Base-by-base conservation (phyloP, 2,329 filamentous ascomycete species). In the Sclerotinia nivalis region DNA sequence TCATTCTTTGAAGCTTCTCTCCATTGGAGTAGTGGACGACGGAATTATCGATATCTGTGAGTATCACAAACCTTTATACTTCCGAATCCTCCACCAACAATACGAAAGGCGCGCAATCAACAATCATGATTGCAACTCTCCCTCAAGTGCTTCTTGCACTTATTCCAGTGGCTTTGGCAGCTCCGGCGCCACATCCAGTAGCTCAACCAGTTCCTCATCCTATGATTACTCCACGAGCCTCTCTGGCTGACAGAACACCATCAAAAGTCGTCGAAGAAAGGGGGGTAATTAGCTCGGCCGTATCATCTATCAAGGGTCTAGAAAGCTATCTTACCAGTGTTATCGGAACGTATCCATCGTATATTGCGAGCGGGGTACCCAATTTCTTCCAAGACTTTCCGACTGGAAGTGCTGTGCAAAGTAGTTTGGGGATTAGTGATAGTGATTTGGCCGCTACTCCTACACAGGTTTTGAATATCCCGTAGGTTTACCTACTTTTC, bases 401-500 rank as follows among this genome's bases (percentile, higher is more conserved):
- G 1, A 88, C 85, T 4, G 88, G 88, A 49, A 81, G 81, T 54
- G 81, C 82, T 9, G 91, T 92, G 1, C 79, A 86, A 76, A 89
- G 85, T 73, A 87, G 85, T 49, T 82, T 92, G 7, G 87, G 86
- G 1, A 82, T 93, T 47, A 82, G 83, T 67, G 84, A 87, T 70
- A 79, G 80, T 45, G 86, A 90, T 66, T 77, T 93, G 50, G 84
- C 81, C 61, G 88, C 89, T 2, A 81, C 84, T 69, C 91, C 91
- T 0, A 92, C 90, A 0, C 85, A 91, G 72, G 90, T 91, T 6
- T 80, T 93, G 71, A 93, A 93, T 73, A 78, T 93, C 12, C 90
- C 90, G 80, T 85, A 75, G 77, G 81, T 78, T 9, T 13, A 12
- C 5, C 9, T 12, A 22, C 20, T 10, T 45, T 2, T 43, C 18